phyloP scores from a whole-genome alignment of 1,139 yeast species.

The Pneumocystis jirovecii region DNA sequence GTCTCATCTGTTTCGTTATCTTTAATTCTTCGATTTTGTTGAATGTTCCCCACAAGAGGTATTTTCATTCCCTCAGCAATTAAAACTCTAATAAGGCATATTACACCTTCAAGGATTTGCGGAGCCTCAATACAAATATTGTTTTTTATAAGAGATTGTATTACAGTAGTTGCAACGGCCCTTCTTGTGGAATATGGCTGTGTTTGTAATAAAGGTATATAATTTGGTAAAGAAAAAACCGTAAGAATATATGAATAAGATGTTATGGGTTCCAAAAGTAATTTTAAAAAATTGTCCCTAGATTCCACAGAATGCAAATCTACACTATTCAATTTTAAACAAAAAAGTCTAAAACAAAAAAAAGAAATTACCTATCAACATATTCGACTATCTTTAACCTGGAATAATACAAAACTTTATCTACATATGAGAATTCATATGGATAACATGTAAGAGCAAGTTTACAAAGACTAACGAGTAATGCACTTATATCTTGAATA shows the following conservation, averaged over 20 bases:
- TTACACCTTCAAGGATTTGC: conserved; percentile 26
- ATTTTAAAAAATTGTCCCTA: conserved; percentile 36
- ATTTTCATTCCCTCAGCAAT: conserved; percentile 20
- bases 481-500: conserved; percentile 45
- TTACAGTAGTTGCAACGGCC: conserved; percentile 25
- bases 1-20: conserved; percentile 20
- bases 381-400: conserved; percentile 32
- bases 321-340: conserved; percentile 5
- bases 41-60: conserved; percentile 7
- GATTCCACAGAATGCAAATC: conserved; percentile 21
- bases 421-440: conserved; percentile 42
- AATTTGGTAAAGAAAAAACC: conserved; percentile 25
- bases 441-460: conserved; percentile 58
- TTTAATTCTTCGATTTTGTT: conserved; percentile 12
- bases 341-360: conserved; percentile 15
- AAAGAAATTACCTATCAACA: conserved; percentile 14
- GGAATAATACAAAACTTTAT: conserved; percentile 46
- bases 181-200: conserved; percentile 28
- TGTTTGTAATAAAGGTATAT: conserved; percentile 24
- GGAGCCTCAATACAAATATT: conserved; percentile 19
- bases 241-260: conserved; percentile 25
- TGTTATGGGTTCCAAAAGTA: conserved; percentile 45
- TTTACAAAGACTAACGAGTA: conserved; percentile 50
- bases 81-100: conserved; percentile 27
- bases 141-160: conserved; percentile 22